A percentile compares a stretch with the other conserved stretches of the same genome.
phyloP scores from a whole-genome alignment of 108 stramenopile species.

The Nannochloropsis granulata region DNA sequence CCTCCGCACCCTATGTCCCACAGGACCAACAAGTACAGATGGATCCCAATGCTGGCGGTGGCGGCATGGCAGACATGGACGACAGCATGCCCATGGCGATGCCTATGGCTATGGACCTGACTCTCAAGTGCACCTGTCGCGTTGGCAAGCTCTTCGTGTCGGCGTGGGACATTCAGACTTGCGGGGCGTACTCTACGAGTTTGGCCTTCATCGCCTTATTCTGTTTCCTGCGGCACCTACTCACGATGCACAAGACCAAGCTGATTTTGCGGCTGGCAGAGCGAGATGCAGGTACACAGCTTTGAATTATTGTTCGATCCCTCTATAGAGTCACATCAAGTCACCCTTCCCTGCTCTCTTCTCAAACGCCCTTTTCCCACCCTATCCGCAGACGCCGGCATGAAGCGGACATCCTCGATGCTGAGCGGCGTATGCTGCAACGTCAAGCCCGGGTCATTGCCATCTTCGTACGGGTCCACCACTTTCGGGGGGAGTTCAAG shows the following conservation, averaged over 20 bases:
- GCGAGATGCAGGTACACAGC: not conserved
- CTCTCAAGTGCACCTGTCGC: not conserved
- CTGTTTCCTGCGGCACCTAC: not conserved
- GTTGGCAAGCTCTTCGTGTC: not conserved
- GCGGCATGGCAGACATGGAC: not conserved
- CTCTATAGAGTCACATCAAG: not conserved
- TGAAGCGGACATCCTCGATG: not conserved
- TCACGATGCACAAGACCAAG: not conserved
- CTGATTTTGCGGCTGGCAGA: not conserved
- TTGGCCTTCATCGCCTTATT: not conserved
- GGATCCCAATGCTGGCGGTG: not conserved
- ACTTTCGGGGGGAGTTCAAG: not conserved
- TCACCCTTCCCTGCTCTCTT: too few relatives aligned
- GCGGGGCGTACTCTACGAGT: not conserved
- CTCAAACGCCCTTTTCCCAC: too few relatives aligned
- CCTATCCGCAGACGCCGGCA: not conserved
- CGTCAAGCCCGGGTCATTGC: not conserved
- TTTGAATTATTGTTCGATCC: not conserved
- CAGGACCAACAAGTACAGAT: not conserved
- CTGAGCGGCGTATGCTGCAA: not conserved
- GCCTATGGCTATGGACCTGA: not conserved
- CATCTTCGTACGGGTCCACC: not conserved
- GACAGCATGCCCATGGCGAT: not conserved
- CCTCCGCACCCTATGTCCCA: too few relatives aligned
- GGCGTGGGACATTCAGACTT: not conserved